Conservation (phyloP, 2,329 filamentous ascomycete species). For the Epichloe elymi region DNA sequence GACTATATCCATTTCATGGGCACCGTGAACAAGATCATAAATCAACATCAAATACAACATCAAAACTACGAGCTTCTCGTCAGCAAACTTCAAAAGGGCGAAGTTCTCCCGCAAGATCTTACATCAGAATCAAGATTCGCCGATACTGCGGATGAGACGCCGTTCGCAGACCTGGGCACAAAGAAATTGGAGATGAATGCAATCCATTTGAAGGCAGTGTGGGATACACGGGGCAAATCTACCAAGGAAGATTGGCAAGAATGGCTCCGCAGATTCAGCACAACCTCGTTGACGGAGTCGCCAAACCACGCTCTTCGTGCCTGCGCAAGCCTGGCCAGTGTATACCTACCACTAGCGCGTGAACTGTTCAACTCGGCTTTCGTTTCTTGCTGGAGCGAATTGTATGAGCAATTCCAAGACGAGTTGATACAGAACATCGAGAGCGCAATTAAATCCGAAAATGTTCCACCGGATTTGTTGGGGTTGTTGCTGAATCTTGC, state of each 20-base stretch:
- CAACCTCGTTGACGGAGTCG: constrained; percentile 86
- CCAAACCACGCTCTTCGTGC: constrained; percentile 90
- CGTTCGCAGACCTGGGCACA: constrained; percentile 69
- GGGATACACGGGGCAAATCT: constrained; percentile 93
- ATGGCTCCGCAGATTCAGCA: constrained; percentile 94
- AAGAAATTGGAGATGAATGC: constrained; percentile 97
- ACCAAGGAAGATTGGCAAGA: constrained; percentile 99
- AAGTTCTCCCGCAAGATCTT: constrained; percentile 87
- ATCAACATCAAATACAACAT: constrained; percentile 69
- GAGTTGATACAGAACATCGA: constrained; percentile 94
- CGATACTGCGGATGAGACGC: constrained; percentile 65
- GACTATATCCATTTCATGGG: constrained; percentile 92
- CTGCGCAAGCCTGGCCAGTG: constrained; percentile 79
- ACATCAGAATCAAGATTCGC: constrained; percentile 74
- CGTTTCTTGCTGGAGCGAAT: constrained; percentile 95
- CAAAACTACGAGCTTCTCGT: constrained; percentile 87
- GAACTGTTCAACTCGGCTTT: constrained; percentile 98
- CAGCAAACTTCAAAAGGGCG: constrained; percentile 85
- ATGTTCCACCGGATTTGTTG: constrained; percentile 89
- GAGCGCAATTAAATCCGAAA: constrained; percentile 84
- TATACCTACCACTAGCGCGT: constrained; percentile 81
- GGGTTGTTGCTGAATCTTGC: constrained; percentile 90
- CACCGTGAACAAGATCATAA: constrained; percentile 79
- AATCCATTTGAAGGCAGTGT: constrained; percentile 90
- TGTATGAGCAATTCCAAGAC: constrained; percentile 94